phyloP scores from a whole-genome alignment of 1,284 basidiomycete species.

The Puccinia hordei region DNA sequence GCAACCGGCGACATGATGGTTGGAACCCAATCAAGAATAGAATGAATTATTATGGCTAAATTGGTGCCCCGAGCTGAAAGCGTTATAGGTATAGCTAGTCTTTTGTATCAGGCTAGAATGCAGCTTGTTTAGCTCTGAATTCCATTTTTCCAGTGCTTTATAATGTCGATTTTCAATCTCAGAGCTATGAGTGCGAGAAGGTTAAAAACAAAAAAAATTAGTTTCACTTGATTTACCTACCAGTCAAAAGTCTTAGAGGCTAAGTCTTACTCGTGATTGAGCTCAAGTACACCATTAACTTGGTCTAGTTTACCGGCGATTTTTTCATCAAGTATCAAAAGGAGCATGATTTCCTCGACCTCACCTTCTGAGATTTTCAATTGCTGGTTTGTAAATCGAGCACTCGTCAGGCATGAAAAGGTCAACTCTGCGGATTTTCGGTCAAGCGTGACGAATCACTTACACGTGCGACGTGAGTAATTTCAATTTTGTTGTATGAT shows the following conservation, averaged over 20 bases:
- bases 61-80: not conserved
- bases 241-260: not conserved
- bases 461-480: slow-evolving; percentile 53
- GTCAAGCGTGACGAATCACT: not conserved
- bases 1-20: too few relatives aligned
- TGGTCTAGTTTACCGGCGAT: slow-evolving; percentile 95
- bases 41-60: slow-evolving; percentile 23
- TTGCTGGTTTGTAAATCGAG: slow-evolving; percentile 67
- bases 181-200: not conserved
- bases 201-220: not conserved
- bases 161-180: slow-evolving; percentile 21
- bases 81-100: not conserved
- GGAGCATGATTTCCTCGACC: slow-evolving; percentile 88
- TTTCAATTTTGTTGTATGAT: slow-evolving; percentile 57
- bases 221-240: not conserved
- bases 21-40: not conserved
- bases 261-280: slow-evolving; percentile 66
- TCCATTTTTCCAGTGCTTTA: slow-evolving; percentile 19
- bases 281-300: slow-evolving; percentile 83
- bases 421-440: not conserved
- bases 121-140: slow-evolving; percentile 18
- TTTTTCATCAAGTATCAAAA: slow-evolving; percentile 89
- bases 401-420: not conserved
- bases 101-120: slow-evolving; percentile 12
- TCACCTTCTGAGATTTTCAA: slow-evolving; percentile 82